Conservation (phyloP, 495 filamentous ascomycete genomes). For the Pseudevernia furfuracea region DNA sequence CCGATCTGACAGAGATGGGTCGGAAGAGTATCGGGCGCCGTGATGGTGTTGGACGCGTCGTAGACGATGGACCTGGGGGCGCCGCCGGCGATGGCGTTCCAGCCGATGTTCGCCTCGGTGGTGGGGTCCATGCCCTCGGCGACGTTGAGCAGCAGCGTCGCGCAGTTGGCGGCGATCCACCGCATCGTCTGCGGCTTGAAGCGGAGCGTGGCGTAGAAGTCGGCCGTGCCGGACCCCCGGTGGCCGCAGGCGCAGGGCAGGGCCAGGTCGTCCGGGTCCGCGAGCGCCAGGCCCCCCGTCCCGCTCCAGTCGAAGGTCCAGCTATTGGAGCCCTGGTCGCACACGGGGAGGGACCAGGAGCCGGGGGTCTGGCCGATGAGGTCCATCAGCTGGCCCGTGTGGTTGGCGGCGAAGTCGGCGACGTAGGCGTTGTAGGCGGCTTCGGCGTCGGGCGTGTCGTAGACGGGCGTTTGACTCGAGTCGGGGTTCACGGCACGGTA, state of each 20-base stretch:
- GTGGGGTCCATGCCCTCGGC: background rate
- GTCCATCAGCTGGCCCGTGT: background rate
- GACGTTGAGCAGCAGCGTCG: background rate
- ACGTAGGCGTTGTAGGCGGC: conserved; percentile 6
- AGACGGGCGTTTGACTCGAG: background rate
- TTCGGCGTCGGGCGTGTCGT: background rate
- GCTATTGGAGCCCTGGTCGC: conserved; percentile 6
- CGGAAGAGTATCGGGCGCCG: background rate
- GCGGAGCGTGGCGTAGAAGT: background rate
- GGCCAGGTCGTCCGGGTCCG: background rate
- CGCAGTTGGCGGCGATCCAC: background rate
- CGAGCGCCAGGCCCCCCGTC: background rate
- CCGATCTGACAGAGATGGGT: background rate
- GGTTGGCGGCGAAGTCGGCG: conserved; percentile 7
- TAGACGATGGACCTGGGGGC: background rate
- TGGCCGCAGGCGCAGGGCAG: background rate
- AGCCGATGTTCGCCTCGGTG: background rate
- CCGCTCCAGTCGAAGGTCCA: conserved; percentile 8
- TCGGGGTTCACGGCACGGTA: background rate
- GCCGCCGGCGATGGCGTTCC: background rate
- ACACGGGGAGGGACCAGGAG: conserved; percentile 4
- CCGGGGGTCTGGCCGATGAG: conserved; percentile 6
- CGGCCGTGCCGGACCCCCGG: background rate
- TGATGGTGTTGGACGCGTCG: background rate
- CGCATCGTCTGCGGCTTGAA: background rate